These are phyloP conservation scores for Candida frijolesensis DNA, from an alignment of 1,139 yeast genomes.

Conservation along the genomic window DNA sequence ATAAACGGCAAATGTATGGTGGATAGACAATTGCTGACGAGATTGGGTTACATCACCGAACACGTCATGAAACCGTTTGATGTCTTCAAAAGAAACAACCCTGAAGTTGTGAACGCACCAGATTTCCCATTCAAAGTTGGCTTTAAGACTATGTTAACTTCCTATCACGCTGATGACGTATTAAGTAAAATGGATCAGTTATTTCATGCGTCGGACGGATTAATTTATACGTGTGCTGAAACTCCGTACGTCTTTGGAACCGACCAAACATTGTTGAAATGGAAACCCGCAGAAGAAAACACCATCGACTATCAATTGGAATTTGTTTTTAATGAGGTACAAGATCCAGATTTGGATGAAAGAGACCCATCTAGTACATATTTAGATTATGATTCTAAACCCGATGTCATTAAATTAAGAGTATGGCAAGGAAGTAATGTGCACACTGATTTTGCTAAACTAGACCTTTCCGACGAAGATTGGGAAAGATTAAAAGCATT, in stretches of 20 bases:
- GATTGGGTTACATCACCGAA: slow-evolving; percentile 86
- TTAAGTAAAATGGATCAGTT: slow-evolving; percentile 70
- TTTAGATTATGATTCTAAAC: slow-evolving; percentile 79
- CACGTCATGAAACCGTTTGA: slow-evolving; percentile 82
- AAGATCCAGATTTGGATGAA: slow-evolving; percentile 71
- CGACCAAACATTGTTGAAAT: slow-evolving; percentile 77
- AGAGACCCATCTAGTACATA: slow-evolving; percentile 76
- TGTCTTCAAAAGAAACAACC: slow-evolving; percentile 64
- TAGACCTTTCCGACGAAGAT: slow-evolving; percentile 67
- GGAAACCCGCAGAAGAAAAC: slow-evolving; percentile 98
- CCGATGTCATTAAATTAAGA: slow-evolving; percentile 58
- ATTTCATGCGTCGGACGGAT: slow-evolving; percentile 91
- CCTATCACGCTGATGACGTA: slow-evolving; percentile 79
- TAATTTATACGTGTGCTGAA: slow-evolving; percentile 88
- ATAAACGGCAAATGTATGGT: slow-evolving; percentile 74
- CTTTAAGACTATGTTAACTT: slow-evolving; percentile 83
- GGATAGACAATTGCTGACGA: slow-evolving; percentile 69
- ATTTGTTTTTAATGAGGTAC: slow-evolving; percentile 63
- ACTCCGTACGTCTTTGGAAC: slow-evolving; percentile 90
- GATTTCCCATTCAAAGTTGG: slow-evolving; percentile 83
- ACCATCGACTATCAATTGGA: slow-evolving; percentile 84
- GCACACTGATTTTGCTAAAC: slow-evolving; percentile 68
- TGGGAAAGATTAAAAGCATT: slow-evolving; percentile 77
- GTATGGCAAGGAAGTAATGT: slow-evolving; percentile 80
- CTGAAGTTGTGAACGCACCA: slow-evolving; percentile 66